Conservation (phyloP, 371 early-diverging fungal species). For the Mortierella sp. region DNA sequence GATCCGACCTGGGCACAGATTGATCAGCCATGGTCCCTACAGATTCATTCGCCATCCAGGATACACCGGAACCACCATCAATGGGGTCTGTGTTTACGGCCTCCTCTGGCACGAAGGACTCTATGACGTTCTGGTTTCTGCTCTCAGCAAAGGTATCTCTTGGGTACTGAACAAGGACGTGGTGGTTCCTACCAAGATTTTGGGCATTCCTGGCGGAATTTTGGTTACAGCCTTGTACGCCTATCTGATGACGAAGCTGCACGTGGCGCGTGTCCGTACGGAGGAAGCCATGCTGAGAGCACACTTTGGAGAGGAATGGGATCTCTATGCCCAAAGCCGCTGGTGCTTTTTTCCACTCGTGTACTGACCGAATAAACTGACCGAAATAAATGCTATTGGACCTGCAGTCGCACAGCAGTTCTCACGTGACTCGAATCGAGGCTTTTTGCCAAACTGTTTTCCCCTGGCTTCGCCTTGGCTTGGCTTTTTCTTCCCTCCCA, state of each 20-base stretch:
- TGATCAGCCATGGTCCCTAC: constrained; percentile 24
- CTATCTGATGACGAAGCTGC: neutral
- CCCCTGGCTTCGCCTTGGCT: too few relatives aligned
- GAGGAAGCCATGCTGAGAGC: constrained; percentile 12
- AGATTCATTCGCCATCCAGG: constrained; percentile 22
- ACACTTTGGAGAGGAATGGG: constrained; percentile 13
- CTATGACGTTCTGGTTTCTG: neutral
- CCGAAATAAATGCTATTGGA: too few relatives aligned
- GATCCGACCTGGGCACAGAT: constrained; percentile 11
- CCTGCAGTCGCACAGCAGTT: too few relatives aligned
- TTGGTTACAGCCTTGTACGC: neutral
- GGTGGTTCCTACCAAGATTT: neutral
- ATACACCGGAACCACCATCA: constrained; percentile 8
- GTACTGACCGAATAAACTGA: too few relatives aligned
- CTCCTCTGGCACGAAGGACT: neutral
- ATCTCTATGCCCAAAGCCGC: constrained; percentile 11
- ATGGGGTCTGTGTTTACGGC: neutral
- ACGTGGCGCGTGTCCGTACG: neutral
- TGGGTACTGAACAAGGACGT: neutral
- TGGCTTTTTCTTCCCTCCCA: too few relatives aligned
- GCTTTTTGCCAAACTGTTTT: too few relatives aligned
- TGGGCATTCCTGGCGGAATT: neutral
- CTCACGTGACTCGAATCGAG: too few relatives aligned
- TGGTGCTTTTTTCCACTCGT: constrained; percentile 19
- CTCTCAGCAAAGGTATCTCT: neutral